Base-by-base conservation (phyloP, 1,139 yeast genomes). In the Lodderomyces metapsilosis region DNA sequence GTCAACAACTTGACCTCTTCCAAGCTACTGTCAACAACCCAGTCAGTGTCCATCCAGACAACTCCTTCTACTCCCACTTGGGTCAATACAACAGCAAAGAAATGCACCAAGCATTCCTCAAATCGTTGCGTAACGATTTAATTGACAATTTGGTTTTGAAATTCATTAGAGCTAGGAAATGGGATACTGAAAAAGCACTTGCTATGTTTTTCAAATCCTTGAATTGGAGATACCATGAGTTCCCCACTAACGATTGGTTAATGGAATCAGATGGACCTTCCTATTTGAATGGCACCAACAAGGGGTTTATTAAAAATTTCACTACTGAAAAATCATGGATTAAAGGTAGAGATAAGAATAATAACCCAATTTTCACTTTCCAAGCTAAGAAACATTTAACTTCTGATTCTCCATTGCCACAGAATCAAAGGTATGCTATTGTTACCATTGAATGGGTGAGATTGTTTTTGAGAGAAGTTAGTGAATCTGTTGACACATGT, bases 81-180 rank as follows among this genome's bases (percentile, higher is more conserved):
- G 44, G 53, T 27, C 58, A 60, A 39, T 66, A 57, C 50, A 57
- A 61, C 40, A 53, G 59, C 4, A 47, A 51, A 8, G 59, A 58
- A 7, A 34, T 64, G 11, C 75, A 68, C 44, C 45, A 47, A 11
- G 57, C 62, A 1, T 43, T 67, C 12, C 42, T 52, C 42, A 40
- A 41, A 4, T 48, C 53, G 13, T 25, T 48, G 24, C 61, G 69
- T 51, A 61, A 64, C 38, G 74, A 69, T 48, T 57, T 65, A 38
- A 43, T 60, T 17, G 77, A 72, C 48, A 68, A 68, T 46, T 55
- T 56, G 39, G 22, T 66, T 4, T 61, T 68, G 46, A 58, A 68
- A 43, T 72, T 64, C 38, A 54, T 71, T 24, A 59, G 76, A 44
- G 78, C 78, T 27, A 69, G 78, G 53, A 71, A 71, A 49, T 67